These are phyloP conservation scores for Dentipellis sp. DNA, from an alignment of 768 basidiomycete species.

Conservation along the genomic window DNA sequence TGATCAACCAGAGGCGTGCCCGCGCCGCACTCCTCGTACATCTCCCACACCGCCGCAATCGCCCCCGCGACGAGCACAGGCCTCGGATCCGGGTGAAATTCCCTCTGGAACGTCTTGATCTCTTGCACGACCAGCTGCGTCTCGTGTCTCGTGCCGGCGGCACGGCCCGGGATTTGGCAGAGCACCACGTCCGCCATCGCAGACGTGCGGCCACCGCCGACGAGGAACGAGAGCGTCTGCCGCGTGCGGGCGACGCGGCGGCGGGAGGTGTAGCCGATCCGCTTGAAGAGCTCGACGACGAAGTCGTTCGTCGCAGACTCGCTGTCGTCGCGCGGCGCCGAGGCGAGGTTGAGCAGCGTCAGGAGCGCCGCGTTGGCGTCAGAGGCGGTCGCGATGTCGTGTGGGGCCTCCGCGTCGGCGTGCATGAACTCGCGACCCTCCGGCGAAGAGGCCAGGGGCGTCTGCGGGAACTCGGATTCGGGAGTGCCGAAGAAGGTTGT, in stretches of 20 bases:
- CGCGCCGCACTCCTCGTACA: too few relatives aligned
- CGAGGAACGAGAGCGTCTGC: not conserved
- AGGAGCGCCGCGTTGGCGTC: not conserved
- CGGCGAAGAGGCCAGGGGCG: not conserved
- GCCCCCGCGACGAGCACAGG: slow-evolving; percentile 2
- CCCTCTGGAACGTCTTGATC: not conserved
- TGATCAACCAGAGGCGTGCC: too few relatives aligned
- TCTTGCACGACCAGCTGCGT: slow-evolving; percentile 6
- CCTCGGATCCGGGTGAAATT: not conserved
- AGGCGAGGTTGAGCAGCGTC: not conserved
- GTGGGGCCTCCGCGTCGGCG: not conserved
- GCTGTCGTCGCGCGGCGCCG: not conserved
- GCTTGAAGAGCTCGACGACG: too few relatives aligned
- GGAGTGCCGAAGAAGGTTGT: not conserved
- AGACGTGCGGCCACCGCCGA: not conserved
- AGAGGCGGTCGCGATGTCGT: not conserved
- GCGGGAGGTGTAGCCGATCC: too few relatives aligned
- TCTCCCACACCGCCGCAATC: not conserved
- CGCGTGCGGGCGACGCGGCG: not conserved
- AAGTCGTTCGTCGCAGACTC: too few relatives aligned
- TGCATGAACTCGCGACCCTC: not conserved
- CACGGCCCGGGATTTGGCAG: not conserved
- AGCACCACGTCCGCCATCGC: not conserved
- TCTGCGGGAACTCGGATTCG: not conserved
- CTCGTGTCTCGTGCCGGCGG: not conserved